Evolutionary conservation across 768 basidiomycete species (phyloP), one percentile per base, ranked within the genome.

Genomic region (Phlebiopsis flavidoalba): DNA sequence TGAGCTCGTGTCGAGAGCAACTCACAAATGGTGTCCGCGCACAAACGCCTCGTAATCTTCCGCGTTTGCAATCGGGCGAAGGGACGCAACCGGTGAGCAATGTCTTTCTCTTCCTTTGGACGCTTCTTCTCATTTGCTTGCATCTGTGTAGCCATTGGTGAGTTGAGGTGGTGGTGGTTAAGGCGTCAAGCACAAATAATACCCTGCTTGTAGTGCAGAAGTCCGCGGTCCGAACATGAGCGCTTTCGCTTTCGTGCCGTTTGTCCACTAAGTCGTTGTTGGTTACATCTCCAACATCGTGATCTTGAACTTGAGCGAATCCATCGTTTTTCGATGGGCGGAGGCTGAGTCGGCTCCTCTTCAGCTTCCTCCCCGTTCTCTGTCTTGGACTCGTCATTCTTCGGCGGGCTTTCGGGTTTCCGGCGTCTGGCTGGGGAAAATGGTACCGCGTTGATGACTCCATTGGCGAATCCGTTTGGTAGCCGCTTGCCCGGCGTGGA

Each of bases 181-280:
- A 47, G 46, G 21, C 49, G 7, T 21, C 14, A 35, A 63, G n/a
- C 26, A 24, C 7, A 67, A 80, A 54, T 61, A 94, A n/a, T n/a
- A n/a, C n/a, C 95, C 86, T 95, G 94, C 74, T 95, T 98, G 71
- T 96, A 93, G 66, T 97, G 93, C 51, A 96, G 77, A 56, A 99
- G 75, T 1, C 93, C 93, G 46, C 96, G 79, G 67, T 98, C n/a
- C 91, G 67, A 93, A 97, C 72, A 99, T 91, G 63, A 99, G 72
- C 2, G 85, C 85, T 74, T 98, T 99, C 31, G 82, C 84, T 69
- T n/a, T 95, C 91, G 57, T 85, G 75, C 46, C 96, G 83, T 74
- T 89, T 93, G 62, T 92, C 89, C 10, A 98, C 81, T 53, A n/a
- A n/a, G n/a, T n/a, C 92, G 86, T 60, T 94, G 91, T 64, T 83